Evolutionary conservation across 1,139 yeast genomes (phyloP).

Genomic region (Nakaseomyces glabratus): DNA sequence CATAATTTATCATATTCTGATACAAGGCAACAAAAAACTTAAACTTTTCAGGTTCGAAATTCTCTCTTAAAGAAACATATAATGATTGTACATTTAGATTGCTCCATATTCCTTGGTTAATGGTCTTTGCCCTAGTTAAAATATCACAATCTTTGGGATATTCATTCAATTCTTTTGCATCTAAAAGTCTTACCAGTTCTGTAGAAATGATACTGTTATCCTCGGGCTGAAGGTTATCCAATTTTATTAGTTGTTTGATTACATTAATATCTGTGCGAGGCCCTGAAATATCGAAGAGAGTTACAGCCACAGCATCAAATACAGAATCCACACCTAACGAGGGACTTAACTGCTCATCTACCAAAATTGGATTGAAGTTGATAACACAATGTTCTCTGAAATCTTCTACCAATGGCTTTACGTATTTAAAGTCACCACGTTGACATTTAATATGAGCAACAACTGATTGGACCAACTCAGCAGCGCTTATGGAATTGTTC

Average conservation of each 20-base stretch:
- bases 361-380: conserved; percentile 10
- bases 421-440: conserved; percentile 14
- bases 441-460: conserved; percentile 20
- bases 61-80: conserved; percentile 13
- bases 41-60: conserved; percentile 25
- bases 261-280: conserved; percentile 6
- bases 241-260: neutral
- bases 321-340: conserved; percentile 10
- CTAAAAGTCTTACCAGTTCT: neutral
- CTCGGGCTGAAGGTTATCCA: neutral
- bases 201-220: conserved; percentile 1
- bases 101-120: conserved; percentile 14
- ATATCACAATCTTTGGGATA: neutral
- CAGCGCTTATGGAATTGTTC: conserved; percentile 23
- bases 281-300: conserved; percentile 17
- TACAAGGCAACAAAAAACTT: conserved; percentile 27
- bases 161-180: neutral
- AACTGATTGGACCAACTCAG: conserved; percentile 32
- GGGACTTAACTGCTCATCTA: conserved; percentile 4
- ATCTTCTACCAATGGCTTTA: conserved; percentile 14
- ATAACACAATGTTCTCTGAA: conserved; percentile 18
- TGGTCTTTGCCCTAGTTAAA: conserved; percentile 11
- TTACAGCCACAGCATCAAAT: conserved; percentile 13
- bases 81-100: conserved; percentile 17
- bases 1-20: conserved; percentile 15